Evolutionary conservation across 345 rosid species (phyloP), one percentile per base, ranked within the genome.

Genomic region (Euclidium syriacum): DNA sequence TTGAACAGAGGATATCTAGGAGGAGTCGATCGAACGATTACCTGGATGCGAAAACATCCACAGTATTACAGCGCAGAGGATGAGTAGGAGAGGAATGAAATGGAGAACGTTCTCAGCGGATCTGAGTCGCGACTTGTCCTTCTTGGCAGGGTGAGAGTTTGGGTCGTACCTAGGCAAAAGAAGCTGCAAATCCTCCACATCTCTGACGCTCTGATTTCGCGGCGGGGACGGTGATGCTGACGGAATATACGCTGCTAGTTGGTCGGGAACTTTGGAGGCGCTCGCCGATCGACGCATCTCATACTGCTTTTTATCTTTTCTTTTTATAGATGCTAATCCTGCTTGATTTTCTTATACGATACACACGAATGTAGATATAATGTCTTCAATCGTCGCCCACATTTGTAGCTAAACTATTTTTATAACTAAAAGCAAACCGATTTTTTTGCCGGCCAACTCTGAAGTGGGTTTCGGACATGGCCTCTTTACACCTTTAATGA

Each of bases 71-170:
- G 80, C 89, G 74, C 92, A 86, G 38, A 86, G 64, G 18, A 74
- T 52, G 47, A 89, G 80, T 15, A 89, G 30, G 34, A 86, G 63
- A 62, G 96, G 98, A 58, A 92, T 86, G 46, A 79, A 60, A 72
- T 92, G 98, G 71, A 92, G 64, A 24, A 83, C 94, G 71, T 83
- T 89, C 80, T 92, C 88, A 8, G 95, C 85, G 55, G 80, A 77
- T 80, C 94, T 77, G 77, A 82, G 75, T 39, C 85, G 79, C 16
- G 83, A 72, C 26, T 67, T 81, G 70, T 78, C 83, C 64, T 69
- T 85, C 79, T 65, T 74, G 10, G 87, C 91, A 3, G 81, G 79
- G 47, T 78, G 67, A 5, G 95, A 89, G 40, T 65, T 77, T 1
- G 96, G 96, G 42, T 89, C 75, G 70, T 68, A 84, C 1, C 83